Base-by-base conservation (phyloP, 2,329 filamentous ascomycete species). In the Thelonectria discophora region DNA sequence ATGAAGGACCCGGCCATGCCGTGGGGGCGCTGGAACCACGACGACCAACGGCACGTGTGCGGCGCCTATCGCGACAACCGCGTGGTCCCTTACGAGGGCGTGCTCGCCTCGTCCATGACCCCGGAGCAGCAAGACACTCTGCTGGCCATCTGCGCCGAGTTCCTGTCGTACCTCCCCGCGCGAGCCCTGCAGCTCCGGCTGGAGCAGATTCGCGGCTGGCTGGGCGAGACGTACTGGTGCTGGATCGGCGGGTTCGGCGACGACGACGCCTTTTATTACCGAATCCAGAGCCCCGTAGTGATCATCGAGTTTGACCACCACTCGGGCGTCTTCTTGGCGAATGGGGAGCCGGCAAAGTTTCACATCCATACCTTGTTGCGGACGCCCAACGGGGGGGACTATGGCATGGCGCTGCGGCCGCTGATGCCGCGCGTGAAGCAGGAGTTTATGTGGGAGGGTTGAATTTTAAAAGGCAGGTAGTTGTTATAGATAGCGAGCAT, bases 261-360 rank as follows among this genome's bases (percentile, higher is more conserved):
- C 53, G 76, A 85, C 0, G 90, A 93, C 73, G 80, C 91, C 0
- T 94, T 92, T 70, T 94, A 94, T 75, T 94, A 88, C 70, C 83
- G 91, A 0, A 84, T 94, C 3, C 91, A 94, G 75, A 92, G 86
- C 65, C 90, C 90, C 0, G 90, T 94, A 0, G 80, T 92, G 0
- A 79, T 94, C 2, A 80, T 90, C 53, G 91, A 94, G 80, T 91
- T 94, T 69, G 91, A 94, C 69, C 90, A 93, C 71, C 91, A 94
- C 74, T 91, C 87, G 0, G 90, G 91, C 0, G 91, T 94, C 0
- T 94, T 93, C 68, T 75, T 94, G 70, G 87, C 83, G 1, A 94
- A 94, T 72, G 80, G 81, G 51, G 85, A 91, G 75, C 91, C 91
- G 0, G 88, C 87, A 32, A 91, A 90, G 75, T 94, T 92, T 69